Conservation (phyloP, 106 monocot genomes). For the Acorus gramineus region DNA sequence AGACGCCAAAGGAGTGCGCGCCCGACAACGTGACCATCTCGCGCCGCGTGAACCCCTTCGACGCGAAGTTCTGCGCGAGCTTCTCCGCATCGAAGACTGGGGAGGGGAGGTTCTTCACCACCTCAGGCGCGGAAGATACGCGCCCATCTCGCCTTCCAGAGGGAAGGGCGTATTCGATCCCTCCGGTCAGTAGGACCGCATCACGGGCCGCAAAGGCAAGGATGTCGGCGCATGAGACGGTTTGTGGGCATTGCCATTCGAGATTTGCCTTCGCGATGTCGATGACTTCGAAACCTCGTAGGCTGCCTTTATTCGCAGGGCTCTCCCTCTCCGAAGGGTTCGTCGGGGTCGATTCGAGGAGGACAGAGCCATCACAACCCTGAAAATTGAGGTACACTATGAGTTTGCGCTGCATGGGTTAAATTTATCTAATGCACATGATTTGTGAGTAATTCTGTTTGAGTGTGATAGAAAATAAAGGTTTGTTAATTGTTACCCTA, state of each 20-base stretch:
- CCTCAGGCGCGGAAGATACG: constrained; percentile 6
- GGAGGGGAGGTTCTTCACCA: background rate
- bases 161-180: constrained; percentile 14
- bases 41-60: constrained; percentile 5
- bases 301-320: constrained; percentile 4
- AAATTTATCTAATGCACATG: too few species aligned
- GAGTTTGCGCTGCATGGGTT: background rate
- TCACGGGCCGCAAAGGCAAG: constrained; percentile 36
- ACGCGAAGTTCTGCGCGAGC: constrained; percentile 6
- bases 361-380: constrained; percentile 17
- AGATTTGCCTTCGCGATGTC: constrained; percentile 16
- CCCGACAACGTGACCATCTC: constrained; percentile 17
- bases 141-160: constrained; percentile 16
- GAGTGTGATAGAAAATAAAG: background rate
- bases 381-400: too few species aligned
- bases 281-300: constrained; percentile 17
- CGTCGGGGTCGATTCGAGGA: constrained; percentile 6
- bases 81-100: constrained; percentile 8
- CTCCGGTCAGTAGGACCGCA: constrained; percentile 11
- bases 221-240: constrained; percentile 46
- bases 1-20: constrained; percentile 6
- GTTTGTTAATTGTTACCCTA: constrained; percentile 19
- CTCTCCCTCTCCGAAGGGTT: constrained; percentile 7
- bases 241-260: constrained; percentile 16
- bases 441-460: too few species aligned